These are phyloP conservation scores for Aureobasidium sp. DNA, from an alignment of 2,329 filamentous ascomycete genomes.

Conservation along the genomic window DNA sequence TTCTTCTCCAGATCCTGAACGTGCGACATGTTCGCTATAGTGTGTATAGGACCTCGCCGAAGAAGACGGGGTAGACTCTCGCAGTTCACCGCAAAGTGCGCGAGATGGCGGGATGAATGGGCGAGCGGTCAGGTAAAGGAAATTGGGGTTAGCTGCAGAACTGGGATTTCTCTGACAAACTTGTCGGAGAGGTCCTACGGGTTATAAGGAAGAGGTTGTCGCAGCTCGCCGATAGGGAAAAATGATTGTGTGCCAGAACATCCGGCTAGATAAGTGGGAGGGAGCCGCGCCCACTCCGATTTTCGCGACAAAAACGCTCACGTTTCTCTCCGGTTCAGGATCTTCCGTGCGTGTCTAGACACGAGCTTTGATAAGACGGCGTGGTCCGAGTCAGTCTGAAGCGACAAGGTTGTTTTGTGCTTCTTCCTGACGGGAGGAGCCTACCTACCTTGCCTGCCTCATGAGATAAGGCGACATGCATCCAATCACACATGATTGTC, in stretches of 20 bases:
- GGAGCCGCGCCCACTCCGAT: background rate
- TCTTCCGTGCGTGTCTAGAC: conserved; percentile 11
- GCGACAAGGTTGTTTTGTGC: conserved; percentile 2
- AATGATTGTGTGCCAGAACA: conserved; percentile 4
- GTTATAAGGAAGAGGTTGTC: conserved; percentile 2
- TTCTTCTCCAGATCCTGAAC: conserved; percentile 21
- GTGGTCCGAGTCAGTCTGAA: conserved; percentile 7
- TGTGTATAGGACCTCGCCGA: conserved; percentile 5
- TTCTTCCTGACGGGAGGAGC: conserved; percentile 1
- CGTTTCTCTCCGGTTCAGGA: conserved; percentile 4
- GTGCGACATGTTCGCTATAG: background rate
- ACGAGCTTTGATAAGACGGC: conserved; percentile 12
- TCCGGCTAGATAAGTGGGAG: conserved; percentile 10
- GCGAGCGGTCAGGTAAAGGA: conserved; percentile 7
- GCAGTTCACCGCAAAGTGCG: conserved; percentile 2
- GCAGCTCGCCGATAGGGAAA: conserved; percentile 8
- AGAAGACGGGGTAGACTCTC: conserved; percentile 1
- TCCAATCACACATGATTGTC: background rate
- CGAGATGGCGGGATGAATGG: background rate
- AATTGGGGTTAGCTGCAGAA: background rate
- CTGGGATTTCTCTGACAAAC: conserved; percentile 11
- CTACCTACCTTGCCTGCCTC: background rate
- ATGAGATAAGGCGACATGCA: background rate
- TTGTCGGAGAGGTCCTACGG: conserved; percentile 11
- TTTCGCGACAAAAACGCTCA: conserved; percentile 12